These are phyloP conservation scores for Penicillium vulpinum DNA, from an alignment of 2,329 filamentous ascomycete genomes.

Conservation along the genomic window DNA sequence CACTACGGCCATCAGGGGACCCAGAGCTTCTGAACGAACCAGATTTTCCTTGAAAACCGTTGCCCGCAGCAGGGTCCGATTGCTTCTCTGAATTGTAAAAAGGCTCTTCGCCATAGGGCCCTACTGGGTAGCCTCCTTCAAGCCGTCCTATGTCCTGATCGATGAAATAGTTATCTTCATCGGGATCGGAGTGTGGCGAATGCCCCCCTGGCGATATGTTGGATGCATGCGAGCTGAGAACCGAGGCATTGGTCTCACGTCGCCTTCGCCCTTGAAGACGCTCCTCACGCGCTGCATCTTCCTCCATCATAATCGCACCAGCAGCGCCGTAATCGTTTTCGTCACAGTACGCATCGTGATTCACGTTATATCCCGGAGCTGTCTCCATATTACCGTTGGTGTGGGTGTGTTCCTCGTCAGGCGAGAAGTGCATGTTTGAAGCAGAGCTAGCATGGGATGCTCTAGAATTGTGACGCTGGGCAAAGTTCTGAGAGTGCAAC, in stretches of 20 bases:
- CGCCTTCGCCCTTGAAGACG: slow-evolving; percentile 54
- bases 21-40: slow-evolving; percentile 31
- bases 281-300: slow-evolving; percentile 61
- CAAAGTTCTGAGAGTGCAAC: slow-evolving; percentile 35
- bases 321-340: slow-evolving; percentile 88
- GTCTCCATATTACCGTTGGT: slow-evolving; percentile 52
- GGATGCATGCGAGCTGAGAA: slow-evolving; percentile 42
- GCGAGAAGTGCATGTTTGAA: slow-evolving; percentile 35
- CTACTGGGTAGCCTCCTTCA: slow-evolving; percentile 68
- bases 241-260: slow-evolving; percentile 57
- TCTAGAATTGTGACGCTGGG: slow-evolving; percentile 28
- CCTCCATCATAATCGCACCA: slow-evolving; percentile 78
- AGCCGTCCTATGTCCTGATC: slow-evolving; percentile 72
- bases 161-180: slow-evolving; percentile 71
- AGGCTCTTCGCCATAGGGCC: slow-evolving; percentile 60
- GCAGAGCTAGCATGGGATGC: slow-evolving; percentile 24
- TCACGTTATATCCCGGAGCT: slow-evolving; percentile 46
- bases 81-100: slow-evolving; percentile 20
- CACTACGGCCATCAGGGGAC: slow-evolving; percentile 26
- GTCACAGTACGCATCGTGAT: slow-evolving; percentile 58
- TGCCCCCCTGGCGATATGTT: slow-evolving; percentile 42
- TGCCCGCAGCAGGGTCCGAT: slow-evolving; percentile 16
- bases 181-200: slow-evolving; percentile 35
- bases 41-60: slow-evolving; percentile 22
- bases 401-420: slow-evolving; percentile 48